Percentiles rank a stretch among this genome's conserved stretches.
Evolutionary conservation across 495 filamentous ascomycete species (phyloP).

Genomic region (Lindgomyces ingoldianus): DNA sequence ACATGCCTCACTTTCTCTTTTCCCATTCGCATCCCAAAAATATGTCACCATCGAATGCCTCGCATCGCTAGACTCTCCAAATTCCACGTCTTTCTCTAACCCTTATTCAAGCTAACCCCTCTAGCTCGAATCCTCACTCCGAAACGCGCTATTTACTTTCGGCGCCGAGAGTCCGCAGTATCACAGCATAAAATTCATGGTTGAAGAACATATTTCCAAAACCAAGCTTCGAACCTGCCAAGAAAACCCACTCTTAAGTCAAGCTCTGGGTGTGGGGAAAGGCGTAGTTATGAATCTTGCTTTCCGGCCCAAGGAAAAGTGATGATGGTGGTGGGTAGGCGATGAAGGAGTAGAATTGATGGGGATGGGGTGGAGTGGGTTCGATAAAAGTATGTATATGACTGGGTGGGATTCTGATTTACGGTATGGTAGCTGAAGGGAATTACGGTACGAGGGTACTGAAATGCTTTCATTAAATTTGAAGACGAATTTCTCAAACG

Average conservation of each 20-base stretch:
- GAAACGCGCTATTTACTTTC: conserved; percentile 39
- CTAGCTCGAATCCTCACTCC: conserved; percentile 37
- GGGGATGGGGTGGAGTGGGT: conserved; percentile 7
- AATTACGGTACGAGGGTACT: too few species aligned
- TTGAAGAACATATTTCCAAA: conserved; percentile 30
- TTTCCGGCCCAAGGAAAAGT: conserved; percentile 22
- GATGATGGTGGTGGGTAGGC: not conserved
- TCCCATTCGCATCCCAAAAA: not conserved
- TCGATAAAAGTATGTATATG: not conserved
- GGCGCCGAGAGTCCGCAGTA: conserved; percentile 36
- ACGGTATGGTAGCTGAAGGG: too few species aligned
- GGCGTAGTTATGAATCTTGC: conserved; percentile 23
- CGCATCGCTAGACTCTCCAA: too few species aligned
- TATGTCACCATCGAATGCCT: too few species aligned
- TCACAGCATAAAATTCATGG: conserved; percentile 26
- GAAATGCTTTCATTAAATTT: too few species aligned
- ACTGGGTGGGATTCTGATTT: not conserved
- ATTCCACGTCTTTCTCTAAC: too few species aligned
- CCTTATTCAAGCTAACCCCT: not conserved
- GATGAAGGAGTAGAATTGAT: not conserved
- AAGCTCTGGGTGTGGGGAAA: not conserved
- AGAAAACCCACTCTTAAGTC: not conserved
- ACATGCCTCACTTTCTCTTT: too few species aligned
- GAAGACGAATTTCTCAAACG: too few species aligned
- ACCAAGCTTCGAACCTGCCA: not conserved